Evolutionary conservation across 495 filamentous ascomycete genomes (phyloP), one percentile per base, ranked within the genome.

Genomic region (Podospora bellae-mahoneyi): DNA sequence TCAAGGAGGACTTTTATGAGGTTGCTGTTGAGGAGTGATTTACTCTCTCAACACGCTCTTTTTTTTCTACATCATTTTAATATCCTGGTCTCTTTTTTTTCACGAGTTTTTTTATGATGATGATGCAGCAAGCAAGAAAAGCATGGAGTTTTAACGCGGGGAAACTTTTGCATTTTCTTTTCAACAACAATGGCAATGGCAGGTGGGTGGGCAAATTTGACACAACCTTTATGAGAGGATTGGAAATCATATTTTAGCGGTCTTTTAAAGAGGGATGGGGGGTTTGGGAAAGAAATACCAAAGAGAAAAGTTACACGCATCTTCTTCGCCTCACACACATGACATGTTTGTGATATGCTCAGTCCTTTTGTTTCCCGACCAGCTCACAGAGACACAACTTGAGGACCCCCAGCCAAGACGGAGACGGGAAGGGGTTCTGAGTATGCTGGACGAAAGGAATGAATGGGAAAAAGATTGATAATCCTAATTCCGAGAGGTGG

Each of bases 1-100:
- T 76, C 78, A 79, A 79, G 73, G 75, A 72, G 20, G 82, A 84
- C 74, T 82, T 73, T 71, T 74, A 78, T 70, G 81, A 82, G 72
- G 78, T 80, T 34, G 78, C 75, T 15, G 74, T 82, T 70, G 78
- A 83, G 74, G 72, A 75, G 72, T 79, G 65, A 77, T 30, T 59
- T 48, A 23, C 20, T 23, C 20, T 23, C 20, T 1, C 23, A 23
- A 23, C 23, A 23, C 23, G 23, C 23, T 23, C 23, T 20, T 48
- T 65, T 61, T 62, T 44, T 28, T 58, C 39, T 53, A 23, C 23
- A 23, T 23, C 23, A 23, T 28, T 61, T 61, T 61, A 28, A 26
- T 61, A 26, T 60, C 19, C 23, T 5, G 18, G 1, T 19, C 16
- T 48, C 18, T 63, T 48, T 63, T 26, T 28, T 28, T 61, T 61